Conservation (phyloP, 2,329 filamentous ascomycete species). For the Aspergillus fumigatiaffinis region DNA sequence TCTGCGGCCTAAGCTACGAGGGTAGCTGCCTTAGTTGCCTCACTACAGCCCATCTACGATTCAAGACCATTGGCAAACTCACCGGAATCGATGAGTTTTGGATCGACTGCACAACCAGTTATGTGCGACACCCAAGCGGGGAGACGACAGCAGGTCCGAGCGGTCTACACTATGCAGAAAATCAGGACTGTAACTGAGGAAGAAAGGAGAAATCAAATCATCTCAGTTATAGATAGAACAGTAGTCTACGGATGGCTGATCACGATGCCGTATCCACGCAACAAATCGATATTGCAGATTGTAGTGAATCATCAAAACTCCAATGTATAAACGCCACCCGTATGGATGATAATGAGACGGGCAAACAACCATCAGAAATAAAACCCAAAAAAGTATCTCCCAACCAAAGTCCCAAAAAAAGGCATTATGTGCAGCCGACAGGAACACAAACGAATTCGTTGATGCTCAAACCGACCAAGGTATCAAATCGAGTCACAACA, state of each 20-base stretch:
- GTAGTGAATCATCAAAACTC: constrained; percentile 16
- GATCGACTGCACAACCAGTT: neutral
- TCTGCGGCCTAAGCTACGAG: neutral
- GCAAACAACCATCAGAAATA: constrained; percentile 3
- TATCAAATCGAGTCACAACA: constrained; percentile 19
- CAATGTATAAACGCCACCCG: constrained; percentile 25
- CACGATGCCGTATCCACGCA: constrained; percentile 6
- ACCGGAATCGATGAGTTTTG: neutral
- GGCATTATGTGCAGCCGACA: neutral
- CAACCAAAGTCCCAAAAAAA: constrained; percentile 10
- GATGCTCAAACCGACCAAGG: neutral
- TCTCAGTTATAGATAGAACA: neutral
- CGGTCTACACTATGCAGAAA: neutral
- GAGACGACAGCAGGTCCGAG: neutral
- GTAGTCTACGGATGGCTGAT: neutral
- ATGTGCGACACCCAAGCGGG: neutral
- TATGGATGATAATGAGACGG: constrained; percentile 11
- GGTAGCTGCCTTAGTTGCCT: neutral
- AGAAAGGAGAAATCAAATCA: neutral
- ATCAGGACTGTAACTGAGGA: neutral
- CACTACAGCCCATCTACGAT: neutral
- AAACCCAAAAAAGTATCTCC: constrained; percentile 5
- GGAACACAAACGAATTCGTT: neutral
- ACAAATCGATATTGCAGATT: constrained; percentile 7
- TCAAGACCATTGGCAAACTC: neutral